Percentiles rank a stretch among this genome's conserved stretches.
phyloP scores from a whole-genome alignment of 2,329 filamentous ascomycete species.

The Penicillium sp. region DNA sequence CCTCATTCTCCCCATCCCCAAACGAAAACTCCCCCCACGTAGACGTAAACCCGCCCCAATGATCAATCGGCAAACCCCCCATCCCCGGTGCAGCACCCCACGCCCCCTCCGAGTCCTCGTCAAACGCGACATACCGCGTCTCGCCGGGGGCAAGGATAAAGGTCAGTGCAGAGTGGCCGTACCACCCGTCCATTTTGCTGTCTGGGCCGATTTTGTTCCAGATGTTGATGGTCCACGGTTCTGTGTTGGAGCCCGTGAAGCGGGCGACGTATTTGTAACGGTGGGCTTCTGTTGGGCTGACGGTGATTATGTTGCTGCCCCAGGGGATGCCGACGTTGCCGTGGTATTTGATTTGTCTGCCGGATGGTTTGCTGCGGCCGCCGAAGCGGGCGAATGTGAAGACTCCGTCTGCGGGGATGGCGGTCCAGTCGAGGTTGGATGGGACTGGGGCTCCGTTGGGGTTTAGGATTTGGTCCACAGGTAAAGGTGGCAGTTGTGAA shows the following conservation, averaged over 20 bases:
- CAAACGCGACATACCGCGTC: conserved; percentile 40
- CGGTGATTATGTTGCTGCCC: conserved; percentile 44
- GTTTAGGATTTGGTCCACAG: conserved; percentile 5
- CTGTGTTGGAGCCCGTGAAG: conserved; percentile 32
- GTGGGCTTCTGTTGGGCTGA: conserved; percentile 32
- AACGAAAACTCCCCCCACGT: conserved; percentile 46
- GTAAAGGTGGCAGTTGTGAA: background rate
- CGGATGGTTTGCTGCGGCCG: conserved; percentile 25
- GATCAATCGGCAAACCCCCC: conserved; percentile 29
- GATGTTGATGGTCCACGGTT: conserved; percentile 37
- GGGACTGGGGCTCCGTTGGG: conserved; percentile 4
- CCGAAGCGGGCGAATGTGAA: conserved; percentile 35
- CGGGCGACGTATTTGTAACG: conserved; percentile 41
- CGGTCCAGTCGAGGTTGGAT: conserved; percentile 23
- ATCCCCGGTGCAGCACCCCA: conserved; percentile 36
- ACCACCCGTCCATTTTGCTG: conserved; percentile 39
- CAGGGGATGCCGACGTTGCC: conserved; percentile 43
- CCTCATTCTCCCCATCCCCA: conserved; percentile 33
- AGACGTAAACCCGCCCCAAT: conserved; percentile 35
- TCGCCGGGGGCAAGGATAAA: conserved; percentile 35
- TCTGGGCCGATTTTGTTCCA: conserved; percentile 45
- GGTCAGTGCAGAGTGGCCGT: conserved; percentile 34
- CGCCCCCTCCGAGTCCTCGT: conserved; percentile 40
- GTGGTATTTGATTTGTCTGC: conserved; percentile 28
- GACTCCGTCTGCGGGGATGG: conserved; percentile 18